Evolutionary conservation across 257 asterid species (phyloP).

Genomic region (Scutellaria barbata): DNA sequence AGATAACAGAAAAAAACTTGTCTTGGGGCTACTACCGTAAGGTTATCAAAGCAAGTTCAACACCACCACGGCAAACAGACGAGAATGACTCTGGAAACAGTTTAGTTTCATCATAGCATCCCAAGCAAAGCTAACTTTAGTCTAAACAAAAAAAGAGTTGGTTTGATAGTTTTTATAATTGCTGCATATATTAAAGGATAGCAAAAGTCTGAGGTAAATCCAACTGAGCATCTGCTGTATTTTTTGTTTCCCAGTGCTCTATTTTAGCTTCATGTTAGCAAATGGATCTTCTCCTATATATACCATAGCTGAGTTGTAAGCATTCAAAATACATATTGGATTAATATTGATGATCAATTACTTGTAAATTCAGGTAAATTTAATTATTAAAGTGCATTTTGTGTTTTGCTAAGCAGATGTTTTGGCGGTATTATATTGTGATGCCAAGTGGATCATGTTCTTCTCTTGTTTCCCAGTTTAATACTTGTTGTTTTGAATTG

Average conservation of each 20-base stretch:
- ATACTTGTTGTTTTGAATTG: too few relatives aligned
- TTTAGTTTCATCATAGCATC: neutral
- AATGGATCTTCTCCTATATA: too few relatives aligned
- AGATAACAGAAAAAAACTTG: constrained; percentile 67
- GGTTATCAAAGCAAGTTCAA: constrained; percentile 59
- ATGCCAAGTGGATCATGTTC: too few relatives aligned
- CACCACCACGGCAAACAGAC: constrained; percentile 42
- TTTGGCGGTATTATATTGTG: too few relatives aligned
- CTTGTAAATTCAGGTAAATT: neutral
- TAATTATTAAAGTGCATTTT: neutral
- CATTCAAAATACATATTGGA: too few relatives aligned
- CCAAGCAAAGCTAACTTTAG: neutral
- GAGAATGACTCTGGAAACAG: constrained; percentile 14
- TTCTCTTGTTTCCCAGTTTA: too few relatives aligned
- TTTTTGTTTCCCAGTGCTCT: neutral
- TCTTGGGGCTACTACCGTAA: constrained; percentile 75
- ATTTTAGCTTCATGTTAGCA: too few relatives aligned
- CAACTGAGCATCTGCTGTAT: neutral
- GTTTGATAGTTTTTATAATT: too few relatives aligned
- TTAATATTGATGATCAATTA: neutral
- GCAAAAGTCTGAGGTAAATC: too few relatives aligned
- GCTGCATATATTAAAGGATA: too few relatives aligned
- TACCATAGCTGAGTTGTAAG: too few relatives aligned
- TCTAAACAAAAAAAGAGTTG: neutral
- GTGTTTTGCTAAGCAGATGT: neutral